These are phyloP conservation scores for Fereydounia khargensis DNA, from an alignment of 1,284 basidiomycete species.

Conservation along the genomic window DNA sequence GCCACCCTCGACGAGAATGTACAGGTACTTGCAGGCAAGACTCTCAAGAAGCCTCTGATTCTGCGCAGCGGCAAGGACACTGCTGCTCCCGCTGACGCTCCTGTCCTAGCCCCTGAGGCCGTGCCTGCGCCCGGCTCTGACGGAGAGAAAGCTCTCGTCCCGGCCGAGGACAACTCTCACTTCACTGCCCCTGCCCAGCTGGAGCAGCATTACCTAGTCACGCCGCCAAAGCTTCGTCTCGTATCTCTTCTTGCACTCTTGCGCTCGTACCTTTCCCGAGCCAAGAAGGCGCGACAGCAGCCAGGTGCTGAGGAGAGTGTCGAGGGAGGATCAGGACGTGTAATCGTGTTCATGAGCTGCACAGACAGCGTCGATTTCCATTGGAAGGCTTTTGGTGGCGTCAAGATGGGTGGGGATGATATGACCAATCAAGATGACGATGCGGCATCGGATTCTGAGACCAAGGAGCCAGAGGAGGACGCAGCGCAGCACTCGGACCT, in stretches of 20 bases:
- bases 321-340: conserved; percentile 59
- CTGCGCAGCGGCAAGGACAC: conserved; percentile 55
- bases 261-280: conserved; percentile 64
- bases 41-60: conserved; percentile 65
- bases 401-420: conserved; percentile 66
- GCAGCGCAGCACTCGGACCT: conserved; percentile 63
- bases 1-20: conserved; percentile 95
- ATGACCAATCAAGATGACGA: conserved; percentile 11
- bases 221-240: conserved; percentile 86
- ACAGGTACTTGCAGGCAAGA: conserved; percentile 82
- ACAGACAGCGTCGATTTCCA: conserved; percentile 98
- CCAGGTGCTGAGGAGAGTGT: no score
- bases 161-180: neutral
- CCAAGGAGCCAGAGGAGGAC: conserved; percentile 55
- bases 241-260: conserved; percentile 82
- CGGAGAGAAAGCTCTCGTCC: neutral
- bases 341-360: conserved; percentile 94
- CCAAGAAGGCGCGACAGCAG: conserved; percentile 60
- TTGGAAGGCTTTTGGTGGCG: conserved; percentile 79
- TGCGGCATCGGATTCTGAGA: conserved; percentile 34
- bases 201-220: conserved; percentile 87
- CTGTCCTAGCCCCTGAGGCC: neutral
- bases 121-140: neutral
- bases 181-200: conserved; percentile 94
- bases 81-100: neutral